Conservation (phyloP, 352 stramenopile species). For the Globisporangium spinosum region DNA sequence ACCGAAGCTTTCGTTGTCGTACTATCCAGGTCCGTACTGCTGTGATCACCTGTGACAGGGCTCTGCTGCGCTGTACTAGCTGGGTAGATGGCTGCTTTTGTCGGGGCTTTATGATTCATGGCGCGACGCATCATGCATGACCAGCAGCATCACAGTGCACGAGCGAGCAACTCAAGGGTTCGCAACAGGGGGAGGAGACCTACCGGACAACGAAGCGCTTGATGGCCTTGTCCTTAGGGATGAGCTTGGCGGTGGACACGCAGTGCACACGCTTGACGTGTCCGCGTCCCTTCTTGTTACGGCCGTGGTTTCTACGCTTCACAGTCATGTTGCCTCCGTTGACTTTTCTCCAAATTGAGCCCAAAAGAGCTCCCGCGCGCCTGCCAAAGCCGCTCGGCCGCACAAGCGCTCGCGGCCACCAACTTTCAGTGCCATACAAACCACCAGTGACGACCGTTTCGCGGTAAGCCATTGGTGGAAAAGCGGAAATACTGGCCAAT, state of each 20-base stretch:
- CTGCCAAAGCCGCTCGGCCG: constrained; percentile 10
- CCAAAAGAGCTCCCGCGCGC: constrained; percentile 6
- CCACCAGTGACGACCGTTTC: constrained; percentile 20
- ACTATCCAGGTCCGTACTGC: not conserved
- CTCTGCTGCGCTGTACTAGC: not conserved
- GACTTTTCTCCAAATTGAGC: constrained; percentile 86
- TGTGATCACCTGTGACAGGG: not conserved
- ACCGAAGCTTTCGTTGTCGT: not conserved
- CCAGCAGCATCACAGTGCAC: too few relatives aligned
- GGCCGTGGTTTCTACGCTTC: constrained; percentile 98
- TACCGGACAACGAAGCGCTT: constrained; percentile 91
- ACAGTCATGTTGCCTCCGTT: constrained; percentile 95
- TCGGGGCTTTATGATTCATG: not conserved
- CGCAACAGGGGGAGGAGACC: constrained; percentile 19
- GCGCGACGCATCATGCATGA: not conserved
- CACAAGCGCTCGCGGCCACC: constrained; percentile 46
- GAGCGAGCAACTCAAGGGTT: not conserved
- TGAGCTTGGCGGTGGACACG: constrained; percentile 98
- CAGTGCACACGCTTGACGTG: constrained; percentile 99
- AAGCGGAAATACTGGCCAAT: constrained; percentile 3
- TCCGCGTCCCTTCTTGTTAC: constrained; percentile 98
- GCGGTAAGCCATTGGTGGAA: constrained; percentile 32
- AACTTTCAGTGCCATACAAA: constrained; percentile 41
- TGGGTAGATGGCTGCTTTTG: not conserved
- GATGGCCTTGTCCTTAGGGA: constrained; percentile 96